Evolutionary conservation across 164 flowering plant genomes (phyloP), one percentile per base, ranked within the genome.

Genomic region (Buxus sempervirens): DNA sequence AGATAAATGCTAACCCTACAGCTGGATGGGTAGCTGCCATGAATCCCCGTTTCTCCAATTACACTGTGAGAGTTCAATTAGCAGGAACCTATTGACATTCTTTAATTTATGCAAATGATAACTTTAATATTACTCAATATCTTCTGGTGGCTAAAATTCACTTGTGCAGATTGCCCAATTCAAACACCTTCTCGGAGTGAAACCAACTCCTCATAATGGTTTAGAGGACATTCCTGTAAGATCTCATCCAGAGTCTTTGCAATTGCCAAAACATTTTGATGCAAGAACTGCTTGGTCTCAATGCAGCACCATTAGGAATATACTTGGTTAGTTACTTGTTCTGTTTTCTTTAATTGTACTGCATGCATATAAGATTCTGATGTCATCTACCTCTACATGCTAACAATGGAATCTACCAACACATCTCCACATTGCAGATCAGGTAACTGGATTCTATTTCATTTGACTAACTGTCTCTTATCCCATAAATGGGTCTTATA

Each of bases 21-120:
- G 93, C 97, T 64, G 95, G 97, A 73, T 94, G 98, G 98, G 56
- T 81, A 78, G 98, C 98, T 83, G 76, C 85, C 64, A 69, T 79
- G 78, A 91, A 84, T 75, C 84, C 88, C 62, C 81, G 86, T 24
- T 81, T 94, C 79, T 79, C 93, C 57, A 85, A 94, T 74, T 82
- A 77, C 76, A 84, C 92, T 48, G 96, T 93, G 67, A 84, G 96
- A 78, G 28, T 69, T 54, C 60, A 53, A 55, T 13, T 56, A 3
- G 41, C 3, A 7, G 53, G 49, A 53, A 21, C n/a, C 54, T 41
- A 8, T 55, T 70, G 3, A n/a, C 42, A 32, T 7, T 32, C 38
- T 32, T 32, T 32, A 3, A 32, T 32, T 7, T 7, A 32, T n/a
- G 38, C 38, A 32, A 32, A 3, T 32, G 7, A 7, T 7, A 32